phyloP scores from a whole-genome alignment of 352 stramenopile species.

The Discostella stelligera region DNA sequence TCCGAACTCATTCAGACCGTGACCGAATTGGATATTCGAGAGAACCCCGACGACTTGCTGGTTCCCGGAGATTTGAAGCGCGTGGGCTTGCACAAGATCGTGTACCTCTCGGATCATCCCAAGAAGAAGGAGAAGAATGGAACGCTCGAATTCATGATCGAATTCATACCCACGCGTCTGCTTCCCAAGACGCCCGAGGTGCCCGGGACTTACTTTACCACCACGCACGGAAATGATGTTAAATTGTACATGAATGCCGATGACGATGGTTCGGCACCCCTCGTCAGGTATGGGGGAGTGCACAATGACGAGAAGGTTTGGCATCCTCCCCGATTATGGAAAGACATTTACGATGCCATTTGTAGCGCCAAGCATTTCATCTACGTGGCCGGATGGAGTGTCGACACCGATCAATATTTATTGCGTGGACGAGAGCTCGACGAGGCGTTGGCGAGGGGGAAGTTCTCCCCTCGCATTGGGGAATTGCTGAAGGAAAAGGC shows the following conservation, averaged over 20 bases:
- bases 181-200: conserved; percentile 32
- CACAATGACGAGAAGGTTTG: conserved; percentile 31
- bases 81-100: conserved; percentile 45
- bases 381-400: conserved; percentile 44
- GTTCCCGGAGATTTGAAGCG: conserved; percentile 33
- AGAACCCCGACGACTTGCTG: conserved; percentile 9
- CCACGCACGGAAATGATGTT: conserved; percentile 36
- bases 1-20: conserved; percentile 26
- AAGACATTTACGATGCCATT: conserved; percentile 59
- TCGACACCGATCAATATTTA: conserved; percentile 38
- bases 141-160: conserved; percentile 53
- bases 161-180: conserved; percentile 46
- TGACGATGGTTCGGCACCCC: conserved; percentile 30
- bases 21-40: conserved; percentile 11
- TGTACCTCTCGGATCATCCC: conserved; percentile 21
- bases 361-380: conserved; percentile 51
- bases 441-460: conserved; percentile 7
- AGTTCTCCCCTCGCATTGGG: conserved; percentile 42
- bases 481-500: conserved; percentile 52
- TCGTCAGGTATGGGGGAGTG: conserved; percentile 39
- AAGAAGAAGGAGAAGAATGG: conserved; percentile 35
- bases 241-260: conserved; percentile 57
- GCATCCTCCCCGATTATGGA: conserved; percentile 38
- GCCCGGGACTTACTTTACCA: conserved; percentile 44
- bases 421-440: conserved; percentile 38